A percentile compares a stretch with the other conserved stretches of the same genome.
Evolutionary conservation across 805 yeast genomes (phyloP).

Genomic region (Myxozyma monticola): DNA sequence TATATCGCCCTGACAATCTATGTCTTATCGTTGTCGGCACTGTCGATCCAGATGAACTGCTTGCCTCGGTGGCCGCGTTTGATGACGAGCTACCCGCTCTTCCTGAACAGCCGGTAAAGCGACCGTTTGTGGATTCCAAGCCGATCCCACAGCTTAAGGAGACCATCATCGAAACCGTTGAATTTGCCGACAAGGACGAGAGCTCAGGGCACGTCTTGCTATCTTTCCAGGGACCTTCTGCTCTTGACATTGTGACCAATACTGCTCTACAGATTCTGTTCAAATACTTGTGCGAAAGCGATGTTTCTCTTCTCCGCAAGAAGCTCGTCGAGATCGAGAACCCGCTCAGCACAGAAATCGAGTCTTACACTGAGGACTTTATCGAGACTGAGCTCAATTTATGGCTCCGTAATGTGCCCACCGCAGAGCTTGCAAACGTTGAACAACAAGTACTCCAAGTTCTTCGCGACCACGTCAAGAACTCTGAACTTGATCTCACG

Average conservation of each 20-base stretch:
- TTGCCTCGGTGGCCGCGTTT: constrained; percentile 58
- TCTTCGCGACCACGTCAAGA: constrained; percentile 52
- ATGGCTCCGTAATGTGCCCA: constrained; percentile 55
- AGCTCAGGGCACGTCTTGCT: constrained; percentile 71
- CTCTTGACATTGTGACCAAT: constrained; percentile 51
- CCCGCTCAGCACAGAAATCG: constrained; percentile 74
- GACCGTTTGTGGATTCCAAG: constrained; percentile 72
- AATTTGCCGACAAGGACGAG: constrained; percentile 89
- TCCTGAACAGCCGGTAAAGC: constrained; percentile 2
- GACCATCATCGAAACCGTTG: constrained; percentile 51
- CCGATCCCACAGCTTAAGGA: constrained; percentile 47
- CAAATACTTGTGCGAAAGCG: constrained; percentile 71
- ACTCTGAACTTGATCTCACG: constrained; percentile 56
- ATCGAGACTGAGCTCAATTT: constrained; percentile 59
- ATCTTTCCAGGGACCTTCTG: constrained; percentile 80
- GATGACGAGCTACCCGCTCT: constrained; percentile 53
- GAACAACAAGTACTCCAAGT: constrained; percentile 53
- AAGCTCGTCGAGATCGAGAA: constrained; percentile 75
- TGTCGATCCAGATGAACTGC: constrained; percentile 71
- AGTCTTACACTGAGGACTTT: constrained; percentile 73
- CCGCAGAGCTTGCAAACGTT: constrained; percentile 56
- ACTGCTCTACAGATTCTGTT: constrained; percentile 73
- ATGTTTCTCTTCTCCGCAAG: constrained; percentile 72
- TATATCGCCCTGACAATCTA: constrained; percentile 81
- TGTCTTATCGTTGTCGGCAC: constrained; percentile 84